These are phyloP conservation scores for Pelargonium australe DNA, from an alignment of 441 rosid genomes.

Conservation along the genomic window DNA sequence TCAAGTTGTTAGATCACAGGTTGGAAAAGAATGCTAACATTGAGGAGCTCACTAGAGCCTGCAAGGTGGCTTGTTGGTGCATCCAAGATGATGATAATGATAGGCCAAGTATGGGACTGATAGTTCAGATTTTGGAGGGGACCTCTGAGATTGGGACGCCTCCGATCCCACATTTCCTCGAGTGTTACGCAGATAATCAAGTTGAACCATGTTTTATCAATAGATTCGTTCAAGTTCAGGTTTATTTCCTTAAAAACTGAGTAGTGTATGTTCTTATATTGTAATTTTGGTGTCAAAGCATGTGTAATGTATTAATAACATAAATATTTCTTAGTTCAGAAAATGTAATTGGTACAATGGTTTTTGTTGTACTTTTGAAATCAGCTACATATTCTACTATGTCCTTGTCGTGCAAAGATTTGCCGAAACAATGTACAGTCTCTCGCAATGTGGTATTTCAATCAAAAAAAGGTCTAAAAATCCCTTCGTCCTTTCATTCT, in stretches of 20 bases:
- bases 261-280: too few relatives aligned
- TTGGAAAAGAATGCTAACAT: constrained; percentile 3
- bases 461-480: too few relatives aligned
- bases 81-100: constrained; percentile 19
- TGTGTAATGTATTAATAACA: too few relatives aligned
- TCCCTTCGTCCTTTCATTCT: too few relatives aligned
- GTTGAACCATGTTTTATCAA: neutral
- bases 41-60: constrained; percentile 15
- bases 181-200: constrained; percentile 3
- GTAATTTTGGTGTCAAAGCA: too few relatives aligned
- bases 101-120: constrained; percentile 16
- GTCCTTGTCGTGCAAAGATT: too few relatives aligned
- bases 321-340: too few relatives aligned
- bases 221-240: neutral
- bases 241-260: neutral
- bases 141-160: constrained; percentile 8
- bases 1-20: constrained; percentile 11
- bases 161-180: constrained; percentile 10
- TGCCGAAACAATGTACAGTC: too few relatives aligned
- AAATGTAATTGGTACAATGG: too few relatives aligned
- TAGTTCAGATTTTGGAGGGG: constrained; percentile 16
- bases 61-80: constrained; percentile 19
- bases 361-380: too few relatives aligned
- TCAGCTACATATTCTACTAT: too few relatives aligned
- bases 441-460: too few relatives aligned